Percentiles rank a stretch among this genome's conserved stretches.
Conservation (phyloP, 1,139 yeast species). For the Candida dubliniensis region DNA sequence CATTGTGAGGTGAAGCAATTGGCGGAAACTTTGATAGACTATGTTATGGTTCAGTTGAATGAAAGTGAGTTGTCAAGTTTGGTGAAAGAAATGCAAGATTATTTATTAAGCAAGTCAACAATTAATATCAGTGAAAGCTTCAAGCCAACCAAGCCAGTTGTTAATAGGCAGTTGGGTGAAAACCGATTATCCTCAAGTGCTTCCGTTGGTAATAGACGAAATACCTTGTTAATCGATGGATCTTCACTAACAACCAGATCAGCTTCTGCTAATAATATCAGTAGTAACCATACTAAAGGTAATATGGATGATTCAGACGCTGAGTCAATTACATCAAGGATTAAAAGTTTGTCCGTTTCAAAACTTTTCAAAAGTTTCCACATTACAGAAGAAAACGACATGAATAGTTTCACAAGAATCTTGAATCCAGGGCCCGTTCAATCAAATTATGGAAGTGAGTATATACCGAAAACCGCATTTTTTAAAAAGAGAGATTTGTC, state of each 20-base stretch:
- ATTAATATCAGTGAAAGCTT: conserved; percentile 43
- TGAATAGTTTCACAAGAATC: conserved; percentile 39
- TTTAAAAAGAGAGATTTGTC: conserved; percentile 41
- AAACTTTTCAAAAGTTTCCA: conserved; percentile 45
- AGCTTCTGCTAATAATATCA: conserved; percentile 29
- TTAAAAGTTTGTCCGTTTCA: conserved; percentile 43
- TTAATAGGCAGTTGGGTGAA: conserved; percentile 25
- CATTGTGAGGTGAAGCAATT: conserved; percentile 74
- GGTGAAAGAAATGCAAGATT: conserved; percentile 65
- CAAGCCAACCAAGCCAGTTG: conserved; percentile 35
- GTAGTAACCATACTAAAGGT: conserved; percentile 12
- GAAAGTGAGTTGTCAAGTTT: conserved; percentile 66
- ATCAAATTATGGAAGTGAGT: conserved; percentile 51
- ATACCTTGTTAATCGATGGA: conserved; percentile 33
- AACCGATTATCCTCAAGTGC: conserved; percentile 36
- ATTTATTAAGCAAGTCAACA: conserved; percentile 53
- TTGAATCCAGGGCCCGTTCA: conserved; percentile 43
- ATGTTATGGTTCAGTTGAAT: conserved; percentile 63
- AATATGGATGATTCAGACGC: conserved; percentile 24
- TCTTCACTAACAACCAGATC: conserved; percentile 29
- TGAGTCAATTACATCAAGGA: conserved; percentile 38
- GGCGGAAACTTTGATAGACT: conserved; percentile 77
- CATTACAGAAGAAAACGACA: conserved; percentile 41
- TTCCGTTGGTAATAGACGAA: conserved; percentile 29
- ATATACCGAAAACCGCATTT: conserved; percentile 53